Evolutionary conservation across 2,329 filamentous ascomycete species (phyloP).

Genomic region (Bertia moriformis): DNA sequence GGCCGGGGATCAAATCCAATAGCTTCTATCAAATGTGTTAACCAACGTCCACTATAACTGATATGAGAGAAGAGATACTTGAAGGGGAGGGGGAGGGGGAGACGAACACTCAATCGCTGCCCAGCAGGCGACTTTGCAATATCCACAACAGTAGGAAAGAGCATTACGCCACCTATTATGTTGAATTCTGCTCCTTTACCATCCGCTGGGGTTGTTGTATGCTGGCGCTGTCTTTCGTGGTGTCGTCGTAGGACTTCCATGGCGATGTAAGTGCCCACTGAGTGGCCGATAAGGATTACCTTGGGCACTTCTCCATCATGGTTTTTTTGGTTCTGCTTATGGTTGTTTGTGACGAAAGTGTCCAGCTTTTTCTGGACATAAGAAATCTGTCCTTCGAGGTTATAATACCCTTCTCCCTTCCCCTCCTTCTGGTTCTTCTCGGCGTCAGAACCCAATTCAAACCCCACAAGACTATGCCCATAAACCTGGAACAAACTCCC

Average conservation of each 20-base stretch:
- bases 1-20: background rate
- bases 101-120: background rate
- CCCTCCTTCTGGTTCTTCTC: background rate
- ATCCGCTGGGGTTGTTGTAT: too few species aligned
- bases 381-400: background rate
- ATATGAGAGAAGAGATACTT: too few species aligned
- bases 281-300: background rate
- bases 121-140: background rate
- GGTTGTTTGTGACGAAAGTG: background rate
- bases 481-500: background rate
- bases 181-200: background rate
- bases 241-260: background rate
- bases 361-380: background rate
- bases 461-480: background rate
- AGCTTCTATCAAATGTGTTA: background rate
- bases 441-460: background rate
- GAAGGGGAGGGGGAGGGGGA: conserved; percentile 6
- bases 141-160: conserved; percentile 1
- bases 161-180: background rate
- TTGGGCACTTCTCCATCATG: too few species aligned
- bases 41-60: background rate
- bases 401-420: background rate
- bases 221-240: too few species aligned
- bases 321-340: too few species aligned
- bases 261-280: conserved; percentile 1